These are phyloP conservation scores for Theileria orientalis DNA, from an alignment of 169 alveolate species.

Conservation along the genomic window DNA sequence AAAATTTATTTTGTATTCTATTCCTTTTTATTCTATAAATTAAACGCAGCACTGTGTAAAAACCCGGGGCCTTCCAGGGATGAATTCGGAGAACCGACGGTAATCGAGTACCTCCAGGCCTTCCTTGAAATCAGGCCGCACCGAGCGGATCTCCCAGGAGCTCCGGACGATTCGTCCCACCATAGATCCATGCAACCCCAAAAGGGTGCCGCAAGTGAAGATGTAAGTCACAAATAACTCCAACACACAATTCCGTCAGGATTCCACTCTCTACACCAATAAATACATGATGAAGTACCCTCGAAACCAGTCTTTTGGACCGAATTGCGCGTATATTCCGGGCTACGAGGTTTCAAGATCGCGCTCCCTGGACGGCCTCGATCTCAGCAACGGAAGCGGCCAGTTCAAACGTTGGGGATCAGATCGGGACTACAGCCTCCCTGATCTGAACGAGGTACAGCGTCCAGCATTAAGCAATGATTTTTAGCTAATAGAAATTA, in stretches of 20 bases:
- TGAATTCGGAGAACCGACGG: too few relatives aligned
- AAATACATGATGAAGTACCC: neutral
- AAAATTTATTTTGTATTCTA: too few relatives aligned
- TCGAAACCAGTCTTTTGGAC: neutral
- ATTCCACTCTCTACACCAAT: neutral
- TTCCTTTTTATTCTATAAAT: too few relatives aligned
- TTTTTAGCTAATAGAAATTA: slow-evolving; percentile 39
- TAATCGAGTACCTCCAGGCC: too few relatives aligned
- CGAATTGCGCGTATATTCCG: neutral
- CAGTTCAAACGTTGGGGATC: neutral
- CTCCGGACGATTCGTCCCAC: too few relatives aligned
- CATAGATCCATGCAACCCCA: too few relatives aligned
- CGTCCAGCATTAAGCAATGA: neutral
- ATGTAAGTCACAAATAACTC: neutral
- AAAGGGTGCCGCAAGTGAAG: too few relatives aligned
- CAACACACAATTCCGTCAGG: neutral
- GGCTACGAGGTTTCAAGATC: neutral
- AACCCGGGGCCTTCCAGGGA: too few relatives aligned
- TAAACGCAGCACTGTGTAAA: too few relatives aligned
- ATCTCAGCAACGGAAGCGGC: neutral
- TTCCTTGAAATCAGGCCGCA: too few relatives aligned
- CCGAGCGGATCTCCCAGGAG: too few relatives aligned
- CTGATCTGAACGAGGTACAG: neutral
- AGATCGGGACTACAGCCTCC: neutral
- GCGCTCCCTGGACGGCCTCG: neutral